Evolutionary conservation across 164 flowering plant genomes (phyloP).

Genomic region (Chloranthus sessilifolius): DNA sequence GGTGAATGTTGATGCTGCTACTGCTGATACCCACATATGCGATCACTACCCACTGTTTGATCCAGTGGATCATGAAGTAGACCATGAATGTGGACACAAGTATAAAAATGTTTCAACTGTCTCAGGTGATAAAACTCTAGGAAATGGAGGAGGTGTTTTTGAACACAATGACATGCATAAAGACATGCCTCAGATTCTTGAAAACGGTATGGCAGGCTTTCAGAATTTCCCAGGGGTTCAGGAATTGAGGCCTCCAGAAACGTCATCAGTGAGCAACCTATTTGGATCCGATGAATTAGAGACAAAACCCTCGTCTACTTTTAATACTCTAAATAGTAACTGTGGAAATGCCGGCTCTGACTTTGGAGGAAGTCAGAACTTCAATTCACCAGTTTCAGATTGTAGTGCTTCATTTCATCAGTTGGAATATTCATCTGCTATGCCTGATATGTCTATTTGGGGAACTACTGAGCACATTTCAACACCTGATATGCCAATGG

Average conservation of each 20-base stretch:
- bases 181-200: constrained; percentile 26
- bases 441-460: constrained; percentile 48
- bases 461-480: constrained; percentile 33
- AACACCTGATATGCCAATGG: constrained; percentile 30
- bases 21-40: too few species aligned
- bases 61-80: constrained; percentile 1
- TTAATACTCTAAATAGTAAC: constrained; percentile 22
- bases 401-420: constrained; percentile 39
- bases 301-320: constrained; percentile 16
- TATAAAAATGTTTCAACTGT: constrained; percentile 19
- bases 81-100: too few species aligned
- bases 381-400: constrained; percentile 36
- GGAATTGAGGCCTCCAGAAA: constrained; percentile 25
- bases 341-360: constrained; percentile 20
- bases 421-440: constrained; percentile 45
- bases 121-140: constrained; percentile 12
- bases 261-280: constrained; percentile 21
- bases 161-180: constrained; percentile 22
- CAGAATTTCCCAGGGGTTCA: constrained; percentile 20
- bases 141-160: constrained; percentile 14
- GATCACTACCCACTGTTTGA: too few species aligned
- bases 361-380: constrained; percentile 33
- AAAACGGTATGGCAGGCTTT: constrained; percentile 20
- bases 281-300: constrained; percentile 28
- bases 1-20: constrained; percentile 17